These are phyloP conservation scores for Porphyridium purpureum DNA, from an alignment of 23 red algal genomes.

Conservation along the genomic window DNA sequence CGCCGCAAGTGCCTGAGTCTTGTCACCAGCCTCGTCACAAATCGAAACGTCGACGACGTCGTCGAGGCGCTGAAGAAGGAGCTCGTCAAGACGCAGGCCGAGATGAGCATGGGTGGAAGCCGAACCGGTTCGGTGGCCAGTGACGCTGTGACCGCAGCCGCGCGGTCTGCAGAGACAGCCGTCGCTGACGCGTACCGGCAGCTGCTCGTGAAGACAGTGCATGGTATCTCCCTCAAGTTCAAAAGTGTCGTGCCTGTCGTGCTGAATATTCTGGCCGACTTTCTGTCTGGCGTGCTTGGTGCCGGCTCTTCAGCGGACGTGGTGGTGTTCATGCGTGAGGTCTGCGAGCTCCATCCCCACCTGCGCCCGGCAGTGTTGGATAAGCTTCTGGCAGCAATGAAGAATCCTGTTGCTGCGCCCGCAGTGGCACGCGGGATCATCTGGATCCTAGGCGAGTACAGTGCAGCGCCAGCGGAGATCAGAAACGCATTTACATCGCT, in stretches of 20 bases:
- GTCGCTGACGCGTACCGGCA: slow-evolving; percentile 50
- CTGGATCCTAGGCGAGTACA: slow-evolving; percentile 86
- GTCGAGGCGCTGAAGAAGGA: slow-evolving; percentile 71
- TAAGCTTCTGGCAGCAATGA: slow-evolving; percentile 31
- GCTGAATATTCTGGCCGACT: slow-evolving; percentile 50
- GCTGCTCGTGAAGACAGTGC: slow-evolving; percentile 66
- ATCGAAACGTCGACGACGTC: slow-evolving; percentile 83
- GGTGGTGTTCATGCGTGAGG: slow-evolving; percentile 57
- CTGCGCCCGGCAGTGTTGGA: slow-evolving; percentile 41
- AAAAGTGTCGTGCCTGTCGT: slow-evolving; percentile 46
- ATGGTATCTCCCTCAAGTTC: slow-evolving; percentile 61
- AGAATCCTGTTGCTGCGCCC: slow-evolving; percentile 19
- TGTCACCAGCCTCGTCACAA: slow-evolving; percentile 52
- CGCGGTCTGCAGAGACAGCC: slow-evolving; percentile 11
- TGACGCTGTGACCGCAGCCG: background rate
- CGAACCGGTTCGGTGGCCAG: too few species aligned
- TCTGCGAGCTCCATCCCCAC: slow-evolving; percentile 41
- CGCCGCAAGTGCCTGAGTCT: slow-evolving; percentile 54
- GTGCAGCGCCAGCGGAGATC: slow-evolving; percentile 37
- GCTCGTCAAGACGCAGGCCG: slow-evolving; percentile 18
- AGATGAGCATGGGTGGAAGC: too few species aligned
- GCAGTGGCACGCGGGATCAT: slow-evolving; percentile 43
- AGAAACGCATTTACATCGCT: slow-evolving; percentile 30
- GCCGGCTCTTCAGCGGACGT: slow-evolving; percentile 58
- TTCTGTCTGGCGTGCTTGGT: slow-evolving; percentile 48